A percentile compares a stretch with the other conserved stretches of the same genome.
Conservation (phyloP, 116 monocot genomes). For the Thalassia testudinum region DNA sequence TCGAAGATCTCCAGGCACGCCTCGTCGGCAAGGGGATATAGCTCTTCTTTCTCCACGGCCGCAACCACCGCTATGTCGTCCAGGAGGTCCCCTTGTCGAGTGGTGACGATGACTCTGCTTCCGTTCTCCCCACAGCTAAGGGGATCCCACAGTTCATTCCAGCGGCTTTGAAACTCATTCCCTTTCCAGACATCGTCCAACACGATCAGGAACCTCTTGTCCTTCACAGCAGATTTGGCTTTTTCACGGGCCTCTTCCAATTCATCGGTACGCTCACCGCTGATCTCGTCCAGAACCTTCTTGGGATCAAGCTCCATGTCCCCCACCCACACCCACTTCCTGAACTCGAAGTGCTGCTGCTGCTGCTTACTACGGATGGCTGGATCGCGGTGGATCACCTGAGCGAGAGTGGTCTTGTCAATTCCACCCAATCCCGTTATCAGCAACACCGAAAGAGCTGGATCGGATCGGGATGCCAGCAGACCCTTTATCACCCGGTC, state of each 20-base stretch:
- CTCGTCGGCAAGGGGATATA: background rate
- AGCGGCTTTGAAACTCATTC: background rate
- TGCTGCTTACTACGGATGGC: background rate
- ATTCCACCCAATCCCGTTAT: background rate
- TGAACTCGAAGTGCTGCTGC: background rate
- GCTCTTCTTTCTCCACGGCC: slow-evolving; percentile 3
- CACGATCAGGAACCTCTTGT: background rate
- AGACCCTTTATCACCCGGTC: too few species aligned
- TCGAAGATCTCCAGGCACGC: slow-evolving; percentile 1
- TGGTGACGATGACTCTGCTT: slow-evolving; percentile 3
- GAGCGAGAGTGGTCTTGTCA: background rate
- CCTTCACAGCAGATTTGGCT: background rate
- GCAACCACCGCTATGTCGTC: background rate
- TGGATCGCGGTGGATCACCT: background rate
- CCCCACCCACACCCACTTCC: background rate
- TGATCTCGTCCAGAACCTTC: background rate
- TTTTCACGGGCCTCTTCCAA: too few species aligned
- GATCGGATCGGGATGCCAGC: too few species aligned
- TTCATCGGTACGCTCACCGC: background rate
- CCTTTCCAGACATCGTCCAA: slow-evolving; percentile 4
- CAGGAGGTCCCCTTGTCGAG: background rate
- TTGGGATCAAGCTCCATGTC: background rate
- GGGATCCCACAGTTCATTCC: background rate
- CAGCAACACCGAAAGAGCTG: background rate
- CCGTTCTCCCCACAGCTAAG: background rate